phyloP scores from a whole-genome alignment of 2,329 filamentous ascomycete genomes.

The Xylaria sp. region DNA sequence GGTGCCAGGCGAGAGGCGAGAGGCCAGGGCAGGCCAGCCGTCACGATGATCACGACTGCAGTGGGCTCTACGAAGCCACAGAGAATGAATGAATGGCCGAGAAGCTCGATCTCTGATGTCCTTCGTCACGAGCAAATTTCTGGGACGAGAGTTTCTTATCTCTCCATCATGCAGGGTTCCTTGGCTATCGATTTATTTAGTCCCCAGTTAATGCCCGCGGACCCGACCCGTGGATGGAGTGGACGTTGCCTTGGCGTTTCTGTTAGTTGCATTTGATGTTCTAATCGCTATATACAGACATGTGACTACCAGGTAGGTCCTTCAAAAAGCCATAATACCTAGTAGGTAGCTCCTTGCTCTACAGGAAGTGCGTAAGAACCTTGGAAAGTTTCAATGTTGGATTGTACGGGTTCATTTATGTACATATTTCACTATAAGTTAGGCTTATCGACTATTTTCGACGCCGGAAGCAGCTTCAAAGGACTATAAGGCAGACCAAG shows the following conservation, averaged over 20 bases:
- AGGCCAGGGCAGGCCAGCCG: background rate
- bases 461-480: slow-evolving; percentile 3
- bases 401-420: too few species aligned
- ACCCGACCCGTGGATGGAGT: too few species aligned
- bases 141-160: slow-evolving; percentile 22
- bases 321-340: too few species aligned
- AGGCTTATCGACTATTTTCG: background rate
- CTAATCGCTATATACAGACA: too few species aligned
- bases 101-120: slow-evolving; percentile 2
- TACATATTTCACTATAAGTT: slow-evolving; percentile 14
- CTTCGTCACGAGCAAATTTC: slow-evolving; percentile 25
- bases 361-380: too few species aligned
- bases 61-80: background rate
- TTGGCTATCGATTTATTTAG: slow-evolving; percentile 20
- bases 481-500: slow-evolving; percentile 21
- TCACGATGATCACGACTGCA: background rate
- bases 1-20: background rate
- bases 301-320: too few species aligned
- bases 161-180: background rate
- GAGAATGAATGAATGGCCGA: background rate
- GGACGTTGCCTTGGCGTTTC: background rate
- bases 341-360: too few species aligned
- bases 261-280: too few species aligned
- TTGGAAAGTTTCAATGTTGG: too few species aligned
- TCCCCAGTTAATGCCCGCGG: too few species aligned